Conservation (phyloP, 2,329 filamentous ascomycete species). For the Thelonectria rubi region DNA sequence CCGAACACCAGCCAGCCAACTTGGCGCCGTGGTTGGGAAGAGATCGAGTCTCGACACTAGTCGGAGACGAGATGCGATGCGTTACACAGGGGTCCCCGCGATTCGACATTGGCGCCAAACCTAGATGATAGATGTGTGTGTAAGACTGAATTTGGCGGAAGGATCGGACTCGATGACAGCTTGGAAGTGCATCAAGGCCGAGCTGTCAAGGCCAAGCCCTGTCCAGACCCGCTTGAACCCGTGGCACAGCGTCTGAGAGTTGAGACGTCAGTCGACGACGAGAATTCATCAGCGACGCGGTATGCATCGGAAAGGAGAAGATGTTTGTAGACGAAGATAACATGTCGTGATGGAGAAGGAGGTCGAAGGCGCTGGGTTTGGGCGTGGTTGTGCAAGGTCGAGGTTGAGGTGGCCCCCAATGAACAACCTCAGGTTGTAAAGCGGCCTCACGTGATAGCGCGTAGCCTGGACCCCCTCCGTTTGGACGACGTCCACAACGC, state of each 20-base stretch:
- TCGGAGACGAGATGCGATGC: background rate
- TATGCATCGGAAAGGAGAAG: background rate
- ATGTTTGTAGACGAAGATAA: background rate
- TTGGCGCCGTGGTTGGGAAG: background rate
- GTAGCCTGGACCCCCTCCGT: background rate
- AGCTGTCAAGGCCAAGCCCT: background rate
- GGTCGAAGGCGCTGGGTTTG: background rate
- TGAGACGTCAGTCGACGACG: too few relatives aligned
- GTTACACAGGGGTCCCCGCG: background rate
- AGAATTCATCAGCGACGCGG: background rate
- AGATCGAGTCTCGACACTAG: constrained; percentile 5
- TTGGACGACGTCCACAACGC: constrained; percentile 8
- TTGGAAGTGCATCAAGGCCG: background rate
- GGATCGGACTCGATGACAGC: background rate
- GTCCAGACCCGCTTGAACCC: background rate
- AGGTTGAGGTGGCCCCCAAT: background rate
- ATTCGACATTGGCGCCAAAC: background rate
- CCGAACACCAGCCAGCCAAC: background rate
- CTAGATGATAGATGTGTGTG: background rate
- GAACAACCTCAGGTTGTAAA: background rate
- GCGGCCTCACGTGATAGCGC: constrained; percentile 21
- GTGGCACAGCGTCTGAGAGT: background rate
- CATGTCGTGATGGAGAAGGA: background rate
- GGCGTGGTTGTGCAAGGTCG: background rate
- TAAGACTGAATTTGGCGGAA: background rate